These are phyloP conservation scores for Gymnopilus dilepis DNA, from an alignment of 768 basidiomycete species.

Conservation along the genomic window DNA sequence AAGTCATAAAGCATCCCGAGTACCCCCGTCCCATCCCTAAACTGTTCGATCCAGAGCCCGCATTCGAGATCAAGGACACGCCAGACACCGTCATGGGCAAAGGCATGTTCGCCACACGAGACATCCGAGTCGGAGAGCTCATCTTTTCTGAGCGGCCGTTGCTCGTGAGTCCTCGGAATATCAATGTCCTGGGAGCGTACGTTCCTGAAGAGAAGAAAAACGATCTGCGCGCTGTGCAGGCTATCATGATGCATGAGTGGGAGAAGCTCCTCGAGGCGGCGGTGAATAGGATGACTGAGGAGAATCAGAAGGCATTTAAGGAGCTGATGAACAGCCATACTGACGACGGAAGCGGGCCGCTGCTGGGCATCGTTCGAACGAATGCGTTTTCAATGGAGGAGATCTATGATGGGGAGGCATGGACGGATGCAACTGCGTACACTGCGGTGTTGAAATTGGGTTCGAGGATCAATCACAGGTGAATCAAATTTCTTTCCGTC, in stretches of 20 bases:
- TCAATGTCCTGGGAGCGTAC: not conserved
- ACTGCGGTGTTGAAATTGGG: constrained; percentile 27
- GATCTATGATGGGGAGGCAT: not conserved
- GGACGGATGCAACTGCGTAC: constrained; percentile 27
- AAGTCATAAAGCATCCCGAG: not conserved
- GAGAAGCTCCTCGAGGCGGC: constrained; percentile 1
- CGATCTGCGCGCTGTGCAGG: not conserved
- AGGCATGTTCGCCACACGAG: constrained; percentile 31
- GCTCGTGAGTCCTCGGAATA: constrained; percentile 29
- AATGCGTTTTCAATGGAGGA: constrained; percentile 34
- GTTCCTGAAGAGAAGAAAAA: not conserved
- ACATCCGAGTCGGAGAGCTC: constrained; percentile 35
- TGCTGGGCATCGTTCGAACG: constrained; percentile 40
- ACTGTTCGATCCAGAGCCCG: not conserved
- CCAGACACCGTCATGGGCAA: constrained; percentile 7
- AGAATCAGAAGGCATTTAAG: constrained; percentile 33
- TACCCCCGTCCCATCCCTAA: constrained; percentile 4
- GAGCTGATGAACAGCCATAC: constrained; percentile 36
- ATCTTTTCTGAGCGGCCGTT: constrained; percentile 45
- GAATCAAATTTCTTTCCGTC: not conserved
- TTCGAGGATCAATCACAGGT: constrained; percentile 44
- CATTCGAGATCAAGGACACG: constrained; percentile 2
- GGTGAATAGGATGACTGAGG: constrained; percentile 2
- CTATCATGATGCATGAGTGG: not conserved
- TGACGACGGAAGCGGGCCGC: constrained; percentile 39